These are phyloP conservation scores for Synchytrium microbalum DNA, from an alignment of 371 early-diverging fungal genomes.

Conservation along the genomic window DNA sequence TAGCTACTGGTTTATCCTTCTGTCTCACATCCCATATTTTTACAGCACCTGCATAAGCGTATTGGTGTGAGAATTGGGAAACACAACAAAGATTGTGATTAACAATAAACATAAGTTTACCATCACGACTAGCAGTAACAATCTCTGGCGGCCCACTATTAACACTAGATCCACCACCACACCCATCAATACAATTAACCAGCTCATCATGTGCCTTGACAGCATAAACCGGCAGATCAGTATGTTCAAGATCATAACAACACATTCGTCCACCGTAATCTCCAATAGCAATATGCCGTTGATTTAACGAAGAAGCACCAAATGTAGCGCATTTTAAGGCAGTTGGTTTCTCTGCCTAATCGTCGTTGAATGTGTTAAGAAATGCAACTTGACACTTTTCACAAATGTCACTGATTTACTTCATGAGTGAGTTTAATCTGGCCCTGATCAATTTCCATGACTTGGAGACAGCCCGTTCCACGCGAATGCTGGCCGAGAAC, in stretches of 20 bases:
- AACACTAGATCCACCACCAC: conserved; percentile 38
- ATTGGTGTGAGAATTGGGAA: background rate
- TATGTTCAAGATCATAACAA: conserved; percentile 63
- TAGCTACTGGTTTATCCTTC: conserved; percentile 54
- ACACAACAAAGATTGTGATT: too few species aligned
- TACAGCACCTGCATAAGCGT: conserved; percentile 39
- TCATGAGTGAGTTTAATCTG: conserved; percentile 38
- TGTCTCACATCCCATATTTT: conserved; percentile 78
- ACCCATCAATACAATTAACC: conserved; percentile 68
- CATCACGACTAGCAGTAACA: conserved; percentile 69
- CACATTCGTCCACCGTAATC: conserved; percentile 63
- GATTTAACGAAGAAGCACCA: conserved; percentile 44
- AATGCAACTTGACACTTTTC: conserved; percentile 1
- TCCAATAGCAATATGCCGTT: conserved; percentile 63
- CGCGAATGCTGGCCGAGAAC: conserved; percentile 58
- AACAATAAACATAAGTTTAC: conserved; percentile 21
- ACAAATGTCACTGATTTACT: conserved; percentile 13
- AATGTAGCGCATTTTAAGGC: conserved; percentile 63
- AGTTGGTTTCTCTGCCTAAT: conserved; percentile 37
- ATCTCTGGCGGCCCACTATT: conserved; percentile 57
- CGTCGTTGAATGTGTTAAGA: background rate
- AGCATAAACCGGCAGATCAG: conserved; percentile 50
- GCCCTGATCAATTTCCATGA: conserved; percentile 47
- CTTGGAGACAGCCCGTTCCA: conserved; percentile 57
- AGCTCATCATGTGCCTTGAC: conserved; percentile 64